These are phyloP conservation scores for Magnolia changhungtana DNA, from an alignment of 164 flowering plant genomes.

Conservation along the genomic window DNA sequence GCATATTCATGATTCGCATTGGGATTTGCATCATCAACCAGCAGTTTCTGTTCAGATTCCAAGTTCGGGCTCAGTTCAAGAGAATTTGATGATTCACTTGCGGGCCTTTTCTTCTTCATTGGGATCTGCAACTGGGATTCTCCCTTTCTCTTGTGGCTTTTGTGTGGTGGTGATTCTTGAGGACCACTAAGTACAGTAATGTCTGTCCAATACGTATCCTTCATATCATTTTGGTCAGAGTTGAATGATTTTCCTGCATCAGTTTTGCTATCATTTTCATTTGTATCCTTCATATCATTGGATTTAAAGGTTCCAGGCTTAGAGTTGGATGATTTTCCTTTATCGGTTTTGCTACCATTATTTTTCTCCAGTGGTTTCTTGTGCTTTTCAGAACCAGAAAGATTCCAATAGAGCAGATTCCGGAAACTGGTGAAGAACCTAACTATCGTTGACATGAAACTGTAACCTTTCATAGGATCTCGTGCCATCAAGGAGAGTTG, in stretches of 20 bases:
- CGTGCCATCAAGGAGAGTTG: conserved; percentile 49
- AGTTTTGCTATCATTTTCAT: too few relatives aligned
- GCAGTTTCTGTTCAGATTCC: background rate
- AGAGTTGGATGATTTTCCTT: conserved; percentile 9
- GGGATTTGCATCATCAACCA: too few relatives aligned
- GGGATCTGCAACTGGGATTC: conserved; percentile 19
- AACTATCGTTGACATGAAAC: conserved; percentile 18
- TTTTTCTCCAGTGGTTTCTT: conserved; percentile 15
- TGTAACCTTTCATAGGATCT: conserved; percentile 39
- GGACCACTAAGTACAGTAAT: conserved; percentile 31
- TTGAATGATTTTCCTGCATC: too few relatives aligned
- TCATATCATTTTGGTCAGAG: conserved; percentile 19
- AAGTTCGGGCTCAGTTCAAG: conserved; percentile 7
- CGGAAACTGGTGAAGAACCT: conserved; percentile 50
- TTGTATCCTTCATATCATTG: too few relatives aligned
- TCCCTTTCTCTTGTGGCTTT: conserved; percentile 16
- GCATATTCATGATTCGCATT: too few relatives aligned
- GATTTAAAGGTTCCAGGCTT: conserved; percentile 1
- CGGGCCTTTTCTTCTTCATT: conserved; percentile 5
- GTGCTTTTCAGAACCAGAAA: conserved; percentile 11
- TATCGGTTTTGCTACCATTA: conserved; percentile 9
- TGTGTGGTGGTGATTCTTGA: conserved; percentile 29
- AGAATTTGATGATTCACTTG: conserved; percentile 17
- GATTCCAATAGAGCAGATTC: conserved; percentile 29
- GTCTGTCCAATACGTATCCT: conserved; percentile 46